Evolutionary conservation across 768 basidiomycete species (phyloP).

Genomic region (Lepiota brunneoincarnata): DNA sequence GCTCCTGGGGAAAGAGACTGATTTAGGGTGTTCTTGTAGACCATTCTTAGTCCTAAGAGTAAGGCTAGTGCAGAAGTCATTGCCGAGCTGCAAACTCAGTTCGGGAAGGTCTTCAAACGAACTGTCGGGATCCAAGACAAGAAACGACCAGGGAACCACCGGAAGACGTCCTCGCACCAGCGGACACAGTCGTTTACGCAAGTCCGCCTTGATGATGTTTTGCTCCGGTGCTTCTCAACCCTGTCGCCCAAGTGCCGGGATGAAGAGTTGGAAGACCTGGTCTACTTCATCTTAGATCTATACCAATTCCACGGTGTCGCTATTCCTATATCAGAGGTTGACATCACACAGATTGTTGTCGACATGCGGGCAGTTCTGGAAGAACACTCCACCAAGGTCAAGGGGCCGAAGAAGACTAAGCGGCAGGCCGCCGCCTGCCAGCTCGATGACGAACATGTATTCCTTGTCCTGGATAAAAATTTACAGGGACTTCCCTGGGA

Average conservation of each 20-base stretch:
- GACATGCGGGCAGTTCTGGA: constrained; percentile 79
- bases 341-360: constrained; percentile 85
- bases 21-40: constrained; percentile 34
- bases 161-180: constrained; percentile 31
- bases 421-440: constrained; percentile 14
- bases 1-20: not conserved
- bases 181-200: constrained; percentile 35
- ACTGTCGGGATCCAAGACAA: constrained; percentile 61
- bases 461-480: constrained; percentile 88
- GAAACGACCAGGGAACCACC: constrained; percentile 39
- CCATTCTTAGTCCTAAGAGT: constrained; percentile 54
- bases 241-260: constrained; percentile 80
- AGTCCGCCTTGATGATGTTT: constrained; percentile 62
- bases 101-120: constrained; percentile 77
- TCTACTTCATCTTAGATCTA: constrained; percentile 90
- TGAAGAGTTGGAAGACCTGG: constrained; percentile 93
- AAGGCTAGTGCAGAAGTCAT: constrained; percentile 44
- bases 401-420: constrained; percentile 23
- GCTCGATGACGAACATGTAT: constrained; percentile 59
- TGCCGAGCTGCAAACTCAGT: constrained; percentile 54
- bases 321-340: constrained; percentile 87
- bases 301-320: constrained; percentile 92
- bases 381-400: constrained; percentile 52
- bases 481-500: constrained; percentile 94
- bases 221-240: constrained; percentile 86